Base-by-base conservation (phyloP, 139 green algal species). In the Auxenochlorella protothecoides region DNA sequence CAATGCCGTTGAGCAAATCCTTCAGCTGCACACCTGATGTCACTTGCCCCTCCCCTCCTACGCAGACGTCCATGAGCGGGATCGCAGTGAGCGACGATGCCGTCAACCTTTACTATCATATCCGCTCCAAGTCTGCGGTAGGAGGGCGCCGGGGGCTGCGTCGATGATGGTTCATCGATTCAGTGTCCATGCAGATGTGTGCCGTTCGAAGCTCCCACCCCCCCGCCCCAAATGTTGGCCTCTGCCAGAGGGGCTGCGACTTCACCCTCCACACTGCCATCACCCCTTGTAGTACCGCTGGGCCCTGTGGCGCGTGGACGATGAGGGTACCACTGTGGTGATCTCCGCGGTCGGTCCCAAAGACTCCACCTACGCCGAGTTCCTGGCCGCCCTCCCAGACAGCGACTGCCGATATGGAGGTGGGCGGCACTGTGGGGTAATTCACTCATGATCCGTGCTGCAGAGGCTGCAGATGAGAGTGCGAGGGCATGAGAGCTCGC, bases 21-120 rank as follows among this genome's bases (percentile, higher is more conserved):
- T 44, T 44, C 27, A 44, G 27, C 27, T 44, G 27, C 27, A 44
- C 27, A 44, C 27, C 27, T 44, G 27, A 44, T 11, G 14, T 52
- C 57, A 52, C 27, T 10, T 56, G 12, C 66, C 14, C 56, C 2
- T 44, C 27, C 59, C 9, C 57, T 5, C 44, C 60, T 12, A 14
- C 69, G 53, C 79, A 93, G 87, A 89, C 79, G 11, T 96, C 91
- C 51, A 96, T 96, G 91, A 89, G 87, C 66, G 91, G 91, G 52
- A 96, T 96, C 68, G 65, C 66, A 6, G 75, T 96, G 4, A 78
- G 75, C 11, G 88, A 91, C 4, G 82, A 90, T 63, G 90, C 85
- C n/a, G 77, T 95, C 59, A 89, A 93, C 79, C 78, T 94, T 64
- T 96, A 88, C 78, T 93, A 92, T 71, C 80, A 87, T 69, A 92